phyloP scores from a whole-genome alignment of 2,329 filamentous ascomycete genomes.

The Tolypocladium tundrense region DNA sequence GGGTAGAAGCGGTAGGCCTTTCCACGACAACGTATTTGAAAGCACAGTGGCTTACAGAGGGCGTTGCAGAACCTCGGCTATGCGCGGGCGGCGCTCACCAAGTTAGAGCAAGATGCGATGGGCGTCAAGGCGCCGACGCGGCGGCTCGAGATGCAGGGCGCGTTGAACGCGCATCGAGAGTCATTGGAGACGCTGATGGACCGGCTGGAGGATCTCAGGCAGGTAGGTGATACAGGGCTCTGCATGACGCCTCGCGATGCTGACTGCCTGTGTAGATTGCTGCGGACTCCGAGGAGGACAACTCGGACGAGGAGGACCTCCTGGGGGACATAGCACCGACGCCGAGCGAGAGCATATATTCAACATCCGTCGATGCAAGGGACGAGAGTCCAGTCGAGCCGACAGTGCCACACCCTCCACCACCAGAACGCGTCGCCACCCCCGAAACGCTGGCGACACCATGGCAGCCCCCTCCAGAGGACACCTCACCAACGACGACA shows the following conservation, averaged over 20 bases:
- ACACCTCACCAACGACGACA: slow-evolving; percentile 5
- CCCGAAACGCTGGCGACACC: slow-evolving; percentile 1
- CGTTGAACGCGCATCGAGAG: slow-evolving; percentile 55
- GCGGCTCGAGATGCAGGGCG: slow-evolving; percentile 50
- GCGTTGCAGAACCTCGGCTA: slow-evolving; percentile 55
- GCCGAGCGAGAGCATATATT: slow-evolving; percentile 41
- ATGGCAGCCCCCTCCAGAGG: slow-evolving; percentile 4
- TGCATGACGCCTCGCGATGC: slow-evolving; percentile 5
- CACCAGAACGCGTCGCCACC: not conserved
- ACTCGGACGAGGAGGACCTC: slow-evolving; percentile 47
- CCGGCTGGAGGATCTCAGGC: slow-evolving; percentile 56
- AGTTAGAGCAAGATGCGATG: slow-evolving; percentile 58
- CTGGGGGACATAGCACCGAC: slow-evolving; percentile 44
- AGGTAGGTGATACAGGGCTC: slow-evolving; percentile 28
- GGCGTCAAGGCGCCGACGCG: slow-evolving; percentile 47
- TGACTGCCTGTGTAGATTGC: slow-evolving; percentile 16
- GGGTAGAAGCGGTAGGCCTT: slow-evolving; percentile 32
- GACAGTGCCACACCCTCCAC: slow-evolving; percentile 5
- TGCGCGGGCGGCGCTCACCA: slow-evolving; percentile 57
- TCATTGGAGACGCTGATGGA: slow-evolving; percentile 56
- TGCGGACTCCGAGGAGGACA: slow-evolving; percentile 23
- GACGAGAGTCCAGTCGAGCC: slow-evolving; percentile 10
- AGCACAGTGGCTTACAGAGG: not conserved
- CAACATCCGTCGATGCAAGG: slow-evolving; percentile 18
- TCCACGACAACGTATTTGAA: not conserved